Base-by-base conservation (phyloP, 2,329 filamentous ascomycete species). In the Trichoderma endophyticum region DNA sequence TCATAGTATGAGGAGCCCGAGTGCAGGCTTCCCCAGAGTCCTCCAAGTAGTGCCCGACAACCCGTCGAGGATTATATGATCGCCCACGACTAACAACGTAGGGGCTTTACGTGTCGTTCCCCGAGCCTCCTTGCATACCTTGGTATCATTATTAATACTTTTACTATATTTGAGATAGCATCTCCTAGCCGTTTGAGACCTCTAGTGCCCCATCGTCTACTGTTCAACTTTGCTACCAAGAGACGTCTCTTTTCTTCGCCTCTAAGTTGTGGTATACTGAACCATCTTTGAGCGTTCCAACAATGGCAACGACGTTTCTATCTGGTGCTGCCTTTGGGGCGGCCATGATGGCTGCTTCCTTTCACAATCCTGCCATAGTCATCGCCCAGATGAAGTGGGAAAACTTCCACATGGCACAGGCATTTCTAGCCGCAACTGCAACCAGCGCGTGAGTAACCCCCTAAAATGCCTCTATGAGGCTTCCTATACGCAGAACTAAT, bases 341-440 rank as follows among this genome's bases (percentile, higher is more conserved):
- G 12, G 88, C 89, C 70, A 83, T 92, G 57, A 83, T 87, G 36
- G 86, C 85, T 4, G 85, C 90, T 1, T 90, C 89, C 34, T 88
- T 92, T 71, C 87, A 87, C 76, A 82, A 86, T 48, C 90, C 90
- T 0, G 81, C 85, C 0, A 83, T 90, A 61, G 90, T 93, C 75
- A 79, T 88, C 71, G 81, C 83, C 9, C 91, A 92, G 81, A 85
- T 92, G 81, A 84, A 82, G 28, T 82, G 91, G 60, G 80, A 85
- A 62, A 86, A 90, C 77, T 91, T 87, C 80, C 89, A 90, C 77
- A 92, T 92, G 90, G 78, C 90, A 34, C 86, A 91, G 79, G 84
- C 85, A 11, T 92, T 92, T 76, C 80, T 92, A 4, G 84, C 87
- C 1, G 91, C 90, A 4, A 88, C 88, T 11, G 89, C 87, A 30